Base-by-base conservation (phyloP, 208 protist genomes). In the Blastocrithidia nonstop region DNA sequence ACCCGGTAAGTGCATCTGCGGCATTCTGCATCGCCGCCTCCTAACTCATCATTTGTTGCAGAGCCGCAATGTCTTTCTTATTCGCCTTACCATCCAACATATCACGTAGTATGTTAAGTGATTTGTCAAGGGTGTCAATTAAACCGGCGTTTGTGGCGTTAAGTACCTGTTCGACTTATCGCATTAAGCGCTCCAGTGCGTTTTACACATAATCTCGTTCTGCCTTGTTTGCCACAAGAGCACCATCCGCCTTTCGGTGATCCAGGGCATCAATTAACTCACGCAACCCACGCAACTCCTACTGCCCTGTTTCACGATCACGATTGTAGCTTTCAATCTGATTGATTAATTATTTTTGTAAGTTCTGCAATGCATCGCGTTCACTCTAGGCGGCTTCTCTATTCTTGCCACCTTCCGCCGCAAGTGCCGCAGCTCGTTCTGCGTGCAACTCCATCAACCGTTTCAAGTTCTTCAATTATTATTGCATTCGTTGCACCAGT, bases 141-240 rank as follows among this genome's bases (percentile, higher is more conserved):
- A 93, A 73, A 21, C 84, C 79, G 16, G 79, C 79, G 51, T 93
- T 93, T 35, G 79, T 93, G 0, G 78, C 76, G 50, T 93, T 93
- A 7, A 93, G 62, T 19, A 93, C 84, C 56, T 93, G 84, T 58
- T 93, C 84, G 64, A 93, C 84, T 72, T 93, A 79, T 0, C 84
- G 78, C 79, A 88, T 93, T 20, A 93, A 59, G 19, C 78, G 71
- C 69, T 93, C 84, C 44, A 93, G 67, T 26, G 84, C 78, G 43
- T 93, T 93, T 57, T 93, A 79, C 1, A 93, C 84, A 52, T 89
- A 93, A 54, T 93, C 84, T 17, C 84, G 78, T 49, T 93, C 84
- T 8, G 84, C 84, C 64, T 93, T 93, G 61, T 89, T 89, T 2
- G 84, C 84, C 15, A 93, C 84, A 26, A 89, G 68, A 29, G 68